Conservation (phyloP, 192 early-diverging fungal genomes). For the Podila horticola region DNA sequence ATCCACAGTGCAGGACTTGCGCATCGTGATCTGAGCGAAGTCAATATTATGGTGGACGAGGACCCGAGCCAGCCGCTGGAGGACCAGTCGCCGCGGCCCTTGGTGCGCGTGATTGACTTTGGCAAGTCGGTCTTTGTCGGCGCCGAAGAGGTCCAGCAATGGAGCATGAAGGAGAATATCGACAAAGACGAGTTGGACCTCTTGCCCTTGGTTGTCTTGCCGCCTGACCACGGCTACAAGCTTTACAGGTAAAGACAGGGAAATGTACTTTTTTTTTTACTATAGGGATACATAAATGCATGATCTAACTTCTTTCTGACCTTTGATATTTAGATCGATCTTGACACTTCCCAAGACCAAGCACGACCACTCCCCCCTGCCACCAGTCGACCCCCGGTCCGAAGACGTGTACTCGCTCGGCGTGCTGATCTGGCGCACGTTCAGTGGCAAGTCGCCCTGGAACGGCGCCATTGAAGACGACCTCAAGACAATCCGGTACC, state of each 20-base stretch:
- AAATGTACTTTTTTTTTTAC: slow-evolving; percentile 3
- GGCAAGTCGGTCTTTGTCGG: slow-evolving; percentile 68
- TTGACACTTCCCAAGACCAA: slow-evolving; percentile 63
- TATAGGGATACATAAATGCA: too few relatives aligned
- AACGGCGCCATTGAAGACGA: slow-evolving; percentile 68
- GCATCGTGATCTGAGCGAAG: slow-evolving; percentile 68
- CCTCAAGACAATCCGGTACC: slow-evolving; percentile 60
- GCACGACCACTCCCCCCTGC: slow-evolving; percentile 54
- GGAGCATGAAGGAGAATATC: slow-evolving; percentile 54
- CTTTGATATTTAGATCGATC: slow-evolving; percentile 53
- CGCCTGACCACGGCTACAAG: slow-evolving; percentile 68
- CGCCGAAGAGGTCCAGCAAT: slow-evolving; percentile 54
- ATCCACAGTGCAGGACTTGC: slow-evolving; percentile 66
- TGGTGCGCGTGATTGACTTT: slow-evolving; percentile 68
- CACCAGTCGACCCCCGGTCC: slow-evolving; percentile 59
- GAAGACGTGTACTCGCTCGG: slow-evolving; percentile 69
- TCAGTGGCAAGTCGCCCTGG: slow-evolving; percentile 70
- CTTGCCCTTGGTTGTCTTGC: slow-evolving; percentile 60
- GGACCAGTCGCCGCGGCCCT: slow-evolving; percentile 56
- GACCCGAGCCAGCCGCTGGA: slow-evolving; percentile 48
- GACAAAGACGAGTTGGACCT: slow-evolving; percentile 55
- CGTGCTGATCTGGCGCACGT: slow-evolving; percentile 68
- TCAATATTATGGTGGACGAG: slow-evolving; percentile 70
- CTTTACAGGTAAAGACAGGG: slow-evolving; percentile 45
- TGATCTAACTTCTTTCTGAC: too few relatives aligned